phyloP scores from a whole-genome alignment of 1,139 yeast species.

The Yamadazyma pseudoaaseri region DNA sequence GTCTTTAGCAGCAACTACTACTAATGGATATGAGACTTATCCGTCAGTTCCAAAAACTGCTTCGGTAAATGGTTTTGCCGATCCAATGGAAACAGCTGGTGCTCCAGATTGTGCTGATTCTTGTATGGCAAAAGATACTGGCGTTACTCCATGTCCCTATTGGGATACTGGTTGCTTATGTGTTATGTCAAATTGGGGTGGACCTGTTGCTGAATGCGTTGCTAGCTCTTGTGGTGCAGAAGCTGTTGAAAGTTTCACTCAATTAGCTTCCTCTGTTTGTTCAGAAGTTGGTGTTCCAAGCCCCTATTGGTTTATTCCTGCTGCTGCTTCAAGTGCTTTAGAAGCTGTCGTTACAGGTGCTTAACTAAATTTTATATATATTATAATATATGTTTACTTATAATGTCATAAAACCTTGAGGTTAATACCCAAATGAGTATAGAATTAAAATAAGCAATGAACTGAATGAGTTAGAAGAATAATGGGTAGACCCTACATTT shows the following conservation, averaged over 20 bases:
- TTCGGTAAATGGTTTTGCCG: constrained; percentile 51
- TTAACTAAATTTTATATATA: not conserved
- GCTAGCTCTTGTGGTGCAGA: constrained; percentile 27
- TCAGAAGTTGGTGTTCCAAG: constrained; percentile 23
- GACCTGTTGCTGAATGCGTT: constrained; percentile 29
- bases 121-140: constrained; percentile 35
- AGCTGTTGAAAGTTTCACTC: constrained; percentile 24
- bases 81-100: constrained; percentile 33
- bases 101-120: constrained; percentile 45
- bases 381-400: not conserved
- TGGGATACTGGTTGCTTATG: constrained; percentile 41
- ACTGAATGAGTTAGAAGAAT: no score
- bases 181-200: constrained; percentile 31
- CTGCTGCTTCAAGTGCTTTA: constrained; percentile 31
- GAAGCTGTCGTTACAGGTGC: constrained; percentile 25
- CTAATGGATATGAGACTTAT: constrained; percentile 27
- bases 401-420: no score
- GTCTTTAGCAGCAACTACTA: constrained; percentile 10
- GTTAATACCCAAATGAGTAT: not conserved
- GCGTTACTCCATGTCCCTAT: constrained; percentile 44
- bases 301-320: constrained; percentile 22
- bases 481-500: no score
- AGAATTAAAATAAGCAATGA: not conserved
- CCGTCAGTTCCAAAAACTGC: constrained; percentile 51
- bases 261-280: constrained; percentile 25